Conservation (phyloP, 805 yeast genomes). For the Yarrowia bubula region DNA sequence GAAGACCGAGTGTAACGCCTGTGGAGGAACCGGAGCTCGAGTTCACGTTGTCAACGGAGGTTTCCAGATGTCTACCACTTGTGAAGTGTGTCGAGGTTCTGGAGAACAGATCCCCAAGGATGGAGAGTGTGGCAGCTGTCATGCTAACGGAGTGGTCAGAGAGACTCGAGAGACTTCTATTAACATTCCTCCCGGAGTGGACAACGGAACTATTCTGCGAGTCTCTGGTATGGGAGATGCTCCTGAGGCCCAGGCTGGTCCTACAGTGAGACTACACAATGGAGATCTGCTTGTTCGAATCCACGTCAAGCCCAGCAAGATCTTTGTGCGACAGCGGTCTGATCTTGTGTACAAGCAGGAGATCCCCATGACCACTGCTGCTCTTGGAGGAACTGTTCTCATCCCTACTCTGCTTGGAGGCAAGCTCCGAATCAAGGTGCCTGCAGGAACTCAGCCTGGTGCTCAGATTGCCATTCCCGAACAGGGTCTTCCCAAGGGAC, state of each 20-base stretch:
- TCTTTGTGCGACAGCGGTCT: conserved; percentile 63
- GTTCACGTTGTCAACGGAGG: conserved; percentile 87
- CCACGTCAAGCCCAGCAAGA: conserved; percentile 69
- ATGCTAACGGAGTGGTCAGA: conserved; percentile 82
- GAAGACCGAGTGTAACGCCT: conserved; percentile 75
- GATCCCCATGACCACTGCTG: conserved; percentile 92
- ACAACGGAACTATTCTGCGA: conserved; percentile 80
- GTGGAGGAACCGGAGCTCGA: conserved; percentile 92
- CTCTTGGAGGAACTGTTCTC: conserved; percentile 85
- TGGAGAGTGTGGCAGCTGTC: conserved; percentile 77
- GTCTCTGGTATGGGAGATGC: conserved; percentile 89
- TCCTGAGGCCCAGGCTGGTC: conserved; percentile 72
- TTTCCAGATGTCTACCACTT: conserved; percentile 94
- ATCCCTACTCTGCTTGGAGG: conserved; percentile 90
- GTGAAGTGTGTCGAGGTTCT: conserved; percentile 81
- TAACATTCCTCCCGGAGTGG: conserved; percentile 84
- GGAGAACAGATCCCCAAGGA: conserved; percentile 71
- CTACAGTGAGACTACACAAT: conserved; percentile 62
- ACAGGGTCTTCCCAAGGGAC: conserved; percentile 75
- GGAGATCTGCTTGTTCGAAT: conserved; percentile 89
- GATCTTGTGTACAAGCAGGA: conserved; percentile 64
- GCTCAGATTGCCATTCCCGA: conserved; percentile 72
- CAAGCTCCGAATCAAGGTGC: conserved; percentile 70
- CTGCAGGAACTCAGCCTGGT: conserved; percentile 81
- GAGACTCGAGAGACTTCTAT: conserved; percentile 68